These are phyloP conservation scores for Lasiodiplodia gonubiensis DNA, from an alignment of 2,329 filamentous ascomycete genomes.

Conservation along the genomic window DNA sequence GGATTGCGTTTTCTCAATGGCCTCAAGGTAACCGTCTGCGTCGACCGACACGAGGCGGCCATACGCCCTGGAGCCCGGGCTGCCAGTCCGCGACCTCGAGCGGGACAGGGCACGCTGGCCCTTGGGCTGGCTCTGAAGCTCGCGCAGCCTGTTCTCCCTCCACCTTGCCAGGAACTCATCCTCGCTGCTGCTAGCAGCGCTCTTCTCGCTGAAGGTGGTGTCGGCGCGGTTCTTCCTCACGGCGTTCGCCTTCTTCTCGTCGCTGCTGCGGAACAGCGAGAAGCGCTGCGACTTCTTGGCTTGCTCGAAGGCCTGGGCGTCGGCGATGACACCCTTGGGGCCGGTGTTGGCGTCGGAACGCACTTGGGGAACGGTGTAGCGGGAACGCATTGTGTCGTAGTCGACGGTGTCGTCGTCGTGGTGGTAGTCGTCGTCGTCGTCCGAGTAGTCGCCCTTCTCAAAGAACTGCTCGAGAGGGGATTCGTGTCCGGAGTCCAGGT, in stretches of 20 bases:
- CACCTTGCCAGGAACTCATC: slow-evolving; percentile 83
- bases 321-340: slow-evolving; percentile 86
- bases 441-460: slow-evolving; percentile 63
- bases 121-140: slow-evolving; percentile 71
- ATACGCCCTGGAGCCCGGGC: slow-evolving; percentile 77
- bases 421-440: slow-evolving; percentile 55
- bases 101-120: slow-evolving; percentile 47
- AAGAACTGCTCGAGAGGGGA: slow-evolving; percentile 55
- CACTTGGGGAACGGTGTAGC: slow-evolving; percentile 64
- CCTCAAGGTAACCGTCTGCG: slow-evolving; percentile 91
- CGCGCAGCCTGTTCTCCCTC: slow-evolving; percentile 78
- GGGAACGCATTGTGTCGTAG: slow-evolving; percentile 56
- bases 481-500: slow-evolving; percentile 62
- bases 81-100: slow-evolving; percentile 68
- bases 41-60: slow-evolving; percentile 84
- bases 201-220: slow-evolving; percentile 50
- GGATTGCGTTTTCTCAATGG: slow-evolving; percentile 83
- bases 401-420: slow-evolving; percentile 45
- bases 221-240: slow-evolving; percentile 35
- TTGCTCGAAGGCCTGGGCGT: slow-evolving; percentile 77
- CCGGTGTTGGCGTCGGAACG: slow-evolving; percentile 74
- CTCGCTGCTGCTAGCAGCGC: slow-evolving; percentile 68
- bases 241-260: slow-evolving; percentile 16
- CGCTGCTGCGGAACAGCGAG: slow-evolving; percentile 33
- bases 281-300: slow-evolving; percentile 52